Evolutionary conservation across 2,329 filamentous ascomycete species (phyloP).

Genomic region (Diaporthe velutina): DNA sequence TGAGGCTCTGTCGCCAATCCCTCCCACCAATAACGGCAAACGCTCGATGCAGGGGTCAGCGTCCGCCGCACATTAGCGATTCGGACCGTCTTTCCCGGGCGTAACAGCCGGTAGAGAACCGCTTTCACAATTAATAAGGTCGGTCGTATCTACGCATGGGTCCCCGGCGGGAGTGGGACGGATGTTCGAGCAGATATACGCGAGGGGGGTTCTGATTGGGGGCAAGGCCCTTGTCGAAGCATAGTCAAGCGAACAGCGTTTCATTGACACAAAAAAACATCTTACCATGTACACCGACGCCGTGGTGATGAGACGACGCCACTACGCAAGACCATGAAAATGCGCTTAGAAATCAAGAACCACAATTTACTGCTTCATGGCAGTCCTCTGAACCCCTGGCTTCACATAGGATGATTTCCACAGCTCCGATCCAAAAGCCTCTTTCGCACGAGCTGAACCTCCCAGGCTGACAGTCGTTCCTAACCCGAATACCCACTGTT

Average conservation of each 20-base stretch:
- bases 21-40: not conserved
- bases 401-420: not conserved
- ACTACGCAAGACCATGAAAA: not conserved
- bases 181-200: not conserved
- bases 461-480: no score
- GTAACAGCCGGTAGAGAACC: not conserved
- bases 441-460: not conserved
- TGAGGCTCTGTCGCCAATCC: not conserved
- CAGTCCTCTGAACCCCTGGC: not conserved
- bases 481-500: not conserved
- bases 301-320: not conserved
- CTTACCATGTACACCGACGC: not conserved
- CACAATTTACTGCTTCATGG: constrained; percentile 9
- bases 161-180: not conserved
- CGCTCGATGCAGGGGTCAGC: not conserved
- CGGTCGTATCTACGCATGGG: not conserved
- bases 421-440: not conserved
- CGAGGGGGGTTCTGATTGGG: not conserved
- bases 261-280: not conserved
- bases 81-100: not conserved
- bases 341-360: constrained; percentile 7
- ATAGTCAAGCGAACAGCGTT: not conserved
- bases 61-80: not conserved
- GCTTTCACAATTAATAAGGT: not conserved
- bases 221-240: not conserved